phyloP scores from a whole-genome alignment of 2,329 filamentous ascomycete species.

The Colletotrichum melonis region DNA sequence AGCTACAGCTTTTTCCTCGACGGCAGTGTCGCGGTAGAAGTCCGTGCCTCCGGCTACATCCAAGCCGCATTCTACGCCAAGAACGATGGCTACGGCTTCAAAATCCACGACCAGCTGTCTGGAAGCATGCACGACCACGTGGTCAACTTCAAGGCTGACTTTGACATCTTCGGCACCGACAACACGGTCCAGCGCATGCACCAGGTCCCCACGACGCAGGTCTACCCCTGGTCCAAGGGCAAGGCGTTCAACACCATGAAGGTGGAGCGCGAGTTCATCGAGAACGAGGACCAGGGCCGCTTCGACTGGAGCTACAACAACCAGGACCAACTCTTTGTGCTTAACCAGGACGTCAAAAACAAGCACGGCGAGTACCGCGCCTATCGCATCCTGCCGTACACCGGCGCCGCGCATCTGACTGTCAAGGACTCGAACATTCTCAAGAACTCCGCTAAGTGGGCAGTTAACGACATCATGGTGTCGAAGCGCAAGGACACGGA shows the following conservation, averaged over 20 bases:
- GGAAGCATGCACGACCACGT: constrained; percentile 68
- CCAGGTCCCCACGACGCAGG: constrained; percentile 45
- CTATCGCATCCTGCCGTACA: constrained; percentile 58
- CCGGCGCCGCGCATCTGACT: constrained; percentile 56
- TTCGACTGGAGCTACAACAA: constrained; percentile 62
- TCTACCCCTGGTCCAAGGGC: constrained; percentile 62
- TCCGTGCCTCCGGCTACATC: constrained; percentile 66
- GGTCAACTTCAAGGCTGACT: constrained; percentile 65
- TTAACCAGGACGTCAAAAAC: constrained; percentile 62
- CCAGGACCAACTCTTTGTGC: constrained; percentile 58
- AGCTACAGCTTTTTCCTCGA: constrained; percentile 63
- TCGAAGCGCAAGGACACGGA: constrained; percentile 64
- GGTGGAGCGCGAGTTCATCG: constrained; percentile 54
- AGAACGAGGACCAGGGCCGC: constrained; percentile 54
- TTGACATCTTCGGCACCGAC: constrained; percentile 60
- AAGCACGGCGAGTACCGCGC: constrained; percentile 62
- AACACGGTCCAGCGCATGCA: constrained; percentile 56
- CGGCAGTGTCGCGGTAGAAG: constrained; percentile 62
- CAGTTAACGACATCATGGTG: constrained; percentile 62
- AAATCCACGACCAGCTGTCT: constrained; percentile 59
- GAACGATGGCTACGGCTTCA: constrained; percentile 60
- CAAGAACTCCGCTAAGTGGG: constrained; percentile 58
- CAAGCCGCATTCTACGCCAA: constrained; percentile 58
- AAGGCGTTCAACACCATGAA: constrained; percentile 63
- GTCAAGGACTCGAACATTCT: constrained; percentile 59